Conservation (phyloP, 768 basidiomycete species). For the Rhodotorula paludigena region DNA sequence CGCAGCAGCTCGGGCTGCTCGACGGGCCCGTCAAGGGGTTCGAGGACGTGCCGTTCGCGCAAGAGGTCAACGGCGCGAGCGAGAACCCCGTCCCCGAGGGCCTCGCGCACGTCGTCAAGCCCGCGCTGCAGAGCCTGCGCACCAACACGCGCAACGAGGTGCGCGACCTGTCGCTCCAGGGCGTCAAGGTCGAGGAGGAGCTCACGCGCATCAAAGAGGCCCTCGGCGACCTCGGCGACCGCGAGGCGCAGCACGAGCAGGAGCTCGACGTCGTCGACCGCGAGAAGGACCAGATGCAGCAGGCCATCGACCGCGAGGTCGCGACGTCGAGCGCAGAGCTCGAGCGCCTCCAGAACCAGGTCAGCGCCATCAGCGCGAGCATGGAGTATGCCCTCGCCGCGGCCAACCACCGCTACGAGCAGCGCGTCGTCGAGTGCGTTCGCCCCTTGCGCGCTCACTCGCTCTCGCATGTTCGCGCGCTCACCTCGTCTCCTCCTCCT, state of each 20-base stretch:
- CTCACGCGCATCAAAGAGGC: slow-evolving; percentile 24
- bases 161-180: slow-evolving; percentile 63
- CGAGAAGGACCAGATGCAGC: slow-evolving; percentile 73
- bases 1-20: slow-evolving; percentile 69
- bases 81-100: slow-evolving; percentile 67
- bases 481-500: background rate
- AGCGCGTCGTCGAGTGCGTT: slow-evolving; percentile 35
- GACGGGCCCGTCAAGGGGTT: slow-evolving; percentile 68
- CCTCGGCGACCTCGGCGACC: slow-evolving; percentile 31
- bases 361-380: slow-evolving; percentile 27
- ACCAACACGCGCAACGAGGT: slow-evolving; percentile 65
- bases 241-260: slow-evolving; percentile 66
- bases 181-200: slow-evolving; percentile 44
- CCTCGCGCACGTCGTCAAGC: slow-evolving; percentile 67
- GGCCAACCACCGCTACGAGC: slow-evolving; percentile 39
- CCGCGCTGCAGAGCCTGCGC: slow-evolving; percentile 51
- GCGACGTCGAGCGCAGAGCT: slow-evolving; percentile 33
- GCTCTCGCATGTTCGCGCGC: background rate
- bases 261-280: slow-evolving; percentile 59
- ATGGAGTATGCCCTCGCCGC: slow-evolving; percentile 30
- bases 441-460: background rate
- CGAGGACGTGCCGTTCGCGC: slow-evolving; percentile 66
- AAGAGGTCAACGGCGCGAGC: slow-evolving; percentile 74
- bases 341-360: slow-evolving; percentile 33
- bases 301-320: slow-evolving; percentile 38